Base-by-base conservation (phyloP, 768 basidiomycete genomes). In the Holtermannia corniformis region DNA sequence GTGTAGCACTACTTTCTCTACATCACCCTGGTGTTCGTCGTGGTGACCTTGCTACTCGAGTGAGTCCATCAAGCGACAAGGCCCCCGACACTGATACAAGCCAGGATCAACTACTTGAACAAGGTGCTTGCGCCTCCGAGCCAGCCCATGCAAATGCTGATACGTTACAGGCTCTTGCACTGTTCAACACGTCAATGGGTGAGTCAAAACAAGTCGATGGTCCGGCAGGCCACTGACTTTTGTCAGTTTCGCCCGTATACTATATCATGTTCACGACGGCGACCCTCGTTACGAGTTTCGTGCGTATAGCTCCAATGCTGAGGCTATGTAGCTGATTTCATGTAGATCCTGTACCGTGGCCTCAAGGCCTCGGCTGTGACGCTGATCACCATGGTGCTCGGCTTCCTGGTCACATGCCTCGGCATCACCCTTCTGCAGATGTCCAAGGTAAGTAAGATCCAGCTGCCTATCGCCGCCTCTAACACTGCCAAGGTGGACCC, bases 21-120 rank as follows among this genome's bases (percentile, higher is more conserved):
- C 69, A 90, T 93, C 72, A 75, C 92, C 49, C 70, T 91, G 48
- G 82, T 75, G 27, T 93, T 95, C 65, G 86, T 95, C 26, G 76
- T 81, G 37, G 74, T 87, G 16, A 96, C 93, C 0, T 77, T 97
- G 16, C 65, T 89, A 82, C 61, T 54, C 2, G 64, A 63, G 86
- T 69, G 47, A 67, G 62, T 51, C 27, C 53, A 3, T n/a, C 47
- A 19, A 45, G 23, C 24, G 20, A 1, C 1, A 42, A 10, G 37
- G 40, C 37, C 16, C 19, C 3, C 23, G 19, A 28, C 46, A 16
- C 41, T 13, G 43, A 16, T 51, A 86, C 84, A 90, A 52, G 83
- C 83, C 53, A 93, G 96, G 71, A 87, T 96, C 64, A 92, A 87
- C 73, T 97, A 89, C 74, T 79, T 96, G 55, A 96, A 95, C 73